Percentiles rank a stretch among this genome's conserved stretches.
Conservation (phyloP, 768 basidiomycete species). For the Hygrocybe punicea region DNA sequence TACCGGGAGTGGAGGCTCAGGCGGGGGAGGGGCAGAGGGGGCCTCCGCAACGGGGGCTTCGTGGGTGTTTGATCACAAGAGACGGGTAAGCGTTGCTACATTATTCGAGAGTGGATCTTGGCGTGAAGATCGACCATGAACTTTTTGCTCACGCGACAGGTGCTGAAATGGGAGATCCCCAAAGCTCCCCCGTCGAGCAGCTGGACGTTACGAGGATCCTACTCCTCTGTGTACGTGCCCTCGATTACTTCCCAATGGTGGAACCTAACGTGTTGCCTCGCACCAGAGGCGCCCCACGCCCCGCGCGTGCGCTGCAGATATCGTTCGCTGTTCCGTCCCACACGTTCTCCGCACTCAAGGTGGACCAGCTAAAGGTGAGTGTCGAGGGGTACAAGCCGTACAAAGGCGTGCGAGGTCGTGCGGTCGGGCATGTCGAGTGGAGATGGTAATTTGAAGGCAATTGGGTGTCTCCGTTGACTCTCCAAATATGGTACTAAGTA, state of each 20-base stretch:
- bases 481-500: too few species aligned
- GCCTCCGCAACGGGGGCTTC: slow-evolving; percentile 46
- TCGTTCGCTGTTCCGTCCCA: slow-evolving; percentile 68
- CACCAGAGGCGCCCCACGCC: slow-evolving; percentile 48
- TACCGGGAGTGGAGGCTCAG: slow-evolving; percentile 47
- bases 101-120: neutral
- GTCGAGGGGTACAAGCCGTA: slow-evolving; percentile 87
- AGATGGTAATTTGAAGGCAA: slow-evolving; percentile 37
- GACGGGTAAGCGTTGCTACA: slow-evolving; percentile 42
- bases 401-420: slow-evolving; percentile 78
- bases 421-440: slow-evolving; percentile 70
- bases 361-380: slow-evolving; percentile 77
- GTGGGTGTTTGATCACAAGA: slow-evolving; percentile 77
- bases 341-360: slow-evolving; percentile 76
- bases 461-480: too few species aligned
- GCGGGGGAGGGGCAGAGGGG: slow-evolving; percentile 28
- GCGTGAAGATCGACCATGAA: slow-evolving; percentile 1
- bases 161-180: slow-evolving; percentile 76
- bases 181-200: slow-evolving; percentile 61
- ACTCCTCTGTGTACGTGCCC: slow-evolving; percentile 24
- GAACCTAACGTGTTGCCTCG: neutral
- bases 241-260: neutral
- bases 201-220: slow-evolving; percentile 76
- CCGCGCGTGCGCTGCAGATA: slow-evolving; percentile 71
- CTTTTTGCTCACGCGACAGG: slow-evolving; percentile 36